Percentiles rank a stretch among this genome's conserved stretches.
Evolutionary conservation across 1,284 basidiomycete species (phyloP).

Genomic region (Ceratobasidium sp.): DNA sequence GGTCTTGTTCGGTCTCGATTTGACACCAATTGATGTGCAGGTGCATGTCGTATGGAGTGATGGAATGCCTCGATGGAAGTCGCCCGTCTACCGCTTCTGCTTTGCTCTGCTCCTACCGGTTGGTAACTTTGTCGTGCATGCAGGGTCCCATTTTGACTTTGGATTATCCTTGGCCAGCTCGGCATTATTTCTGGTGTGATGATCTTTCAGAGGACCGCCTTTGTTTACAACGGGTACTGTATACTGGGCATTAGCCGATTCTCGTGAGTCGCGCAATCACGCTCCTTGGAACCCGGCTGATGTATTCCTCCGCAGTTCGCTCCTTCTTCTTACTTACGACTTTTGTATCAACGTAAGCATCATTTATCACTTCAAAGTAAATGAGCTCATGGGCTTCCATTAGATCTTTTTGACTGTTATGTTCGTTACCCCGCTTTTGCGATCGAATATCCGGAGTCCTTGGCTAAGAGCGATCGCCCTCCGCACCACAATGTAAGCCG

Average conservation of each 20-base stretch:
- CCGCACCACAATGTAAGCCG: constrained; percentile 27
- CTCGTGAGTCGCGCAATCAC: constrained; percentile 10
- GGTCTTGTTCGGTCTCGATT: constrained; percentile 18
- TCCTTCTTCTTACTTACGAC: constrained; percentile 38
- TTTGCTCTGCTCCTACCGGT: constrained; percentile 39
- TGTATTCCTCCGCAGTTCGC: constrained; percentile 7
- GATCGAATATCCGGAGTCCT: constrained; percentile 35
- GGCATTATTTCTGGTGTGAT: constrained; percentile 30
- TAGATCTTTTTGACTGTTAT: constrained; percentile 39
- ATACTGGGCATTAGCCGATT: constrained; percentile 35
- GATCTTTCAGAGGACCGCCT: constrained; percentile 32
- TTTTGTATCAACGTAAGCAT: constrained; percentile 35
- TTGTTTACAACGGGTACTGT: constrained; percentile 41
- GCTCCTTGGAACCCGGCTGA: neutral
- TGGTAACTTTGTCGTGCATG: neutral
- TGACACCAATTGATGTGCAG: constrained; percentile 5
- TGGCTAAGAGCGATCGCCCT: constrained; percentile 28
- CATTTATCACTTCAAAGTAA: constrained; percentile 1
- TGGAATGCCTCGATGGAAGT: constrained; percentile 34
- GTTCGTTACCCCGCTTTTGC: constrained; percentile 31
- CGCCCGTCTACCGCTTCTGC: constrained; percentile 35
- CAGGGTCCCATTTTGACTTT: neutral
- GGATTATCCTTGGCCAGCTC: constrained; percentile 5
- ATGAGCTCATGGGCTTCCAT: neutral
- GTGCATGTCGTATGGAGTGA: constrained; percentile 40